These are phyloP conservation scores for Russula griseocarnosa DNA, from an alignment of 768 basidiomycete genomes.

Conservation along the genomic window DNA sequence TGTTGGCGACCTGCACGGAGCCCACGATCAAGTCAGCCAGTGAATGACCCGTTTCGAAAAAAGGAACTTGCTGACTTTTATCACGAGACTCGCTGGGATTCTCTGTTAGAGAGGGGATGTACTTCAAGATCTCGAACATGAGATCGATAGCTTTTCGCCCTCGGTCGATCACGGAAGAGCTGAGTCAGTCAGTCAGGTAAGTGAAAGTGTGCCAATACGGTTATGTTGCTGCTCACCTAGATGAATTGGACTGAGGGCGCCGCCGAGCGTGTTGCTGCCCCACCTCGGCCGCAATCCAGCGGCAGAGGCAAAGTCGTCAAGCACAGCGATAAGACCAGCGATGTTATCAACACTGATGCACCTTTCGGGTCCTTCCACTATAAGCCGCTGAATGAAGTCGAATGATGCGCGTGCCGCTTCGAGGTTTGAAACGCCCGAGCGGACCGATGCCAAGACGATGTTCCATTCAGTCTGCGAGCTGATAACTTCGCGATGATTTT, in stretches of 20 bases:
- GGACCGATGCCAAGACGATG: constrained; percentile 80
- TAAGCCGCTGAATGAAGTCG: constrained; percentile 66
- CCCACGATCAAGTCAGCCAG: neutral
- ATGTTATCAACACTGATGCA: constrained; percentile 75
- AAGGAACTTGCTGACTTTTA: constrained; percentile 39
- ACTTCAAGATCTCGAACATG: constrained; percentile 65
- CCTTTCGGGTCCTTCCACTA: constrained; percentile 55
- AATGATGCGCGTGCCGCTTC: constrained; percentile 86
- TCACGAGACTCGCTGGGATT: constrained; percentile 36
- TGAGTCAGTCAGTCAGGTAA: constrained; percentile 37
- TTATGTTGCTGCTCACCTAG: constrained; percentile 43
- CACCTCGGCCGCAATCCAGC: constrained; percentile 58
- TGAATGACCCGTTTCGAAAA: neutral
- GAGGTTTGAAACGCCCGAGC: constrained; percentile 78
- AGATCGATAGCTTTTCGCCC: constrained; percentile 82
- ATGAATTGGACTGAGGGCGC: constrained; percentile 45
- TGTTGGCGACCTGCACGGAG: constrained; percentile 24
- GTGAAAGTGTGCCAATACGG: constrained; percentile 14
- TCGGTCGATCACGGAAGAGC: constrained; percentile 73
- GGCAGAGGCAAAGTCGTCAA: constrained; percentile 82
- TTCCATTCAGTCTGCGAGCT: constrained; percentile 96
- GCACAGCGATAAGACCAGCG: constrained; percentile 65
- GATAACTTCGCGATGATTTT: constrained; percentile 69
- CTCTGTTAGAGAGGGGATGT: constrained; percentile 57
- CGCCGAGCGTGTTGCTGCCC: constrained; percentile 54